Conservation (phyloP, 2,329 filamentous ascomycete species). For the Myriosclerotinia scirpicola region DNA sequence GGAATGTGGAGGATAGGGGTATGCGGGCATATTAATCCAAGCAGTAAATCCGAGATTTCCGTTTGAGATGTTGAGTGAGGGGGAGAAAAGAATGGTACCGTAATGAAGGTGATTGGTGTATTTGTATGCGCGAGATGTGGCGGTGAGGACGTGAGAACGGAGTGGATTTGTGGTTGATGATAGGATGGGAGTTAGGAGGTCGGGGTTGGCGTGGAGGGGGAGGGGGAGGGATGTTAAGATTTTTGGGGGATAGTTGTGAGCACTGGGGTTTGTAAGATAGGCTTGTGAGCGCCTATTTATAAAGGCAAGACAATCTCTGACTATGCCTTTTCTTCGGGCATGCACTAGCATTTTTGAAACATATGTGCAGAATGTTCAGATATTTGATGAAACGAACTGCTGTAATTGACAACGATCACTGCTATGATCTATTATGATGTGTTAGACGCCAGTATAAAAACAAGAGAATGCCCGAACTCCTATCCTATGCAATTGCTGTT, state of each 20-base stretch:
- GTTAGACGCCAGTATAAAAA: not conserved
- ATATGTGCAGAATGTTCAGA: too few species aligned
- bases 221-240: not conserved
- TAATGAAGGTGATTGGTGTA: slow-evolving; percentile 75
- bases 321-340: not conserved
- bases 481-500: slow-evolving; percentile 1
- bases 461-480: slow-evolving; percentile 14
- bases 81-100: slow-evolving; percentile 42
- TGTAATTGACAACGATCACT: not conserved
- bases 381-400: not conserved
- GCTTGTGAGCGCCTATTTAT: not conserved
- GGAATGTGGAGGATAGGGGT: slow-evolving; percentile 62
- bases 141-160: slow-evolving; percentile 64
- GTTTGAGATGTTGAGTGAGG: slow-evolving; percentile 47
- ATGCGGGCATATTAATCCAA: slow-evolving; percentile 66
- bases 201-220: too few species aligned
- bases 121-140: slow-evolving; percentile 72
- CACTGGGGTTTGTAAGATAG: not conserved
- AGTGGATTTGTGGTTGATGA: slow-evolving; percentile 75
- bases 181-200: slow-evolving; percentile 63
- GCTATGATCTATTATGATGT: slow-evolving; percentile 1
- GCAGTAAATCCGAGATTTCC: slow-evolving; percentile 51
- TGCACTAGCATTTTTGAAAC: not conserved
- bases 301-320: not conserved
- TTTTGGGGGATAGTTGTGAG: not conserved